phyloP scores from a whole-genome alignment of 306 rosid genomes.

The Astragalus glycyphyllos region DNA sequence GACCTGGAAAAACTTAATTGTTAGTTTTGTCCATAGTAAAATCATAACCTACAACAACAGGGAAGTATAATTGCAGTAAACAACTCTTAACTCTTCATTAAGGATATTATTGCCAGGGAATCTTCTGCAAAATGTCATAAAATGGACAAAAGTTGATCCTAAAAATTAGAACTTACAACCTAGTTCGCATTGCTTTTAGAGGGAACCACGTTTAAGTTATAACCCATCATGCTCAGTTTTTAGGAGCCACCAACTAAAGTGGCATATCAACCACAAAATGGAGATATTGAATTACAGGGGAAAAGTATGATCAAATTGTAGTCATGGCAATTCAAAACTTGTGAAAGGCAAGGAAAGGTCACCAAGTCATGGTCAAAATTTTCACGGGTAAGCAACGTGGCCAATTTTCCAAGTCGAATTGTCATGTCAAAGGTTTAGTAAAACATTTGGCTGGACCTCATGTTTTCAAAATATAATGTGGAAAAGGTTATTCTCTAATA shows the following conservation, averaged over 20 bases:
- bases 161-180: constrained; percentile 23
- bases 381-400: neutral
- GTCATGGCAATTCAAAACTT: neutral
- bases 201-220: no score
- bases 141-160: constrained; percentile 3
- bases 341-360: neutral
- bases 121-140: constrained; percentile 14
- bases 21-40: constrained; percentile 20
- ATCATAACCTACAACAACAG: neutral
- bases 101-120: neutral
- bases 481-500: no score
- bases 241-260: constrained; percentile 1
- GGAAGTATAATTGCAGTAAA: neutral
- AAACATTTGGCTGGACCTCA: neutral
- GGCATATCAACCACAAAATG: neutral
- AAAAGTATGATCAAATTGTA: neutral
- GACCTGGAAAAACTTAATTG: constrained; percentile 59
- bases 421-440: neutral
- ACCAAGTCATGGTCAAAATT: neutral
- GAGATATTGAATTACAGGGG: neutral
- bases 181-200: neutral
- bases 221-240: neutral
- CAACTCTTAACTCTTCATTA: constrained; percentile 1
- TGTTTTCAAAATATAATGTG: neutral
- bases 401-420: neutral